These are phyloP conservation scores for Cafeteria roenbergensis DNA, from an alignment of 108 stramenopile genomes.

Conservation along the genomic window DNA sequence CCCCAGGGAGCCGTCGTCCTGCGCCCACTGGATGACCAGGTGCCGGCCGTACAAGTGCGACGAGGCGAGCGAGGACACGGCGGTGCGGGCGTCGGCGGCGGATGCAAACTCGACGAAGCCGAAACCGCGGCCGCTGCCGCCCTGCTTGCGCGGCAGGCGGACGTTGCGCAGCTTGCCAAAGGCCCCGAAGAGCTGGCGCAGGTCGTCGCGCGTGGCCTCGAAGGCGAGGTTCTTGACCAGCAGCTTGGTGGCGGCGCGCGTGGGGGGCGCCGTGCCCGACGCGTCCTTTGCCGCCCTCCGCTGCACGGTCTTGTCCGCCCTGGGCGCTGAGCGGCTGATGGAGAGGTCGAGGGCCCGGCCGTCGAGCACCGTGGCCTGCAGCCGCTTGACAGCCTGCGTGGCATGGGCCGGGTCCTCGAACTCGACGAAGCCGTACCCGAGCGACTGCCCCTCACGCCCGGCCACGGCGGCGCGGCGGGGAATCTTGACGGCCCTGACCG, in stretches of 20 bases:
- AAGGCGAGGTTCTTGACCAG: slow-evolving; percentile 92
- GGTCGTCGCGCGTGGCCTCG: slow-evolving; percentile 72
- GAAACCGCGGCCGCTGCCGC: slow-evolving; percentile 87
- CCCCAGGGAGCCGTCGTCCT: no score
- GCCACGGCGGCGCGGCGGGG: slow-evolving; percentile 63
- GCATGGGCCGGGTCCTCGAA: slow-evolving; percentile 55
- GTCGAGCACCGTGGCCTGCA: slow-evolving; percentile 71
- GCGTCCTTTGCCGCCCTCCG: not conserved
- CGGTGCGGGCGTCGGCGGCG: slow-evolving; percentile 71
- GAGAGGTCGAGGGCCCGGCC: slow-evolving; percentile 73
- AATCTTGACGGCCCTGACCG: slow-evolving; percentile 65
- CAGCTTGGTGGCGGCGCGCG: slow-evolving; percentile 54
- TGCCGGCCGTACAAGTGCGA: slow-evolving; percentile 97
- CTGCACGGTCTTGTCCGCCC: not conserved
- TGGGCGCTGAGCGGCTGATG: slow-evolving; percentile 37
- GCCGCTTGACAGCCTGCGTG: slow-evolving; percentile 54
- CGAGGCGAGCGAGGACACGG: slow-evolving; percentile 60
- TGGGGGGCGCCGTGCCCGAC: not conserved
- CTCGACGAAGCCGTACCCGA: slow-evolving; percentile 97
- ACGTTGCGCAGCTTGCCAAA: slow-evolving; percentile 80
- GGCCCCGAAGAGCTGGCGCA: slow-evolving; percentile 73
- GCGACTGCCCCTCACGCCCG: slow-evolving; percentile 57
- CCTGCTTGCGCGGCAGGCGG: slow-evolving; percentile 90
- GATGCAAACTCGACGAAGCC: slow-evolving; percentile 89
- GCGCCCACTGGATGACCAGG: slow-evolving; percentile 88